Evolutionary conservation across 371 early-diverging fungal species (phyloP), one percentile per base, ranked within the genome.

Genomic region (Lichtheimia corymbifera): DNA sequence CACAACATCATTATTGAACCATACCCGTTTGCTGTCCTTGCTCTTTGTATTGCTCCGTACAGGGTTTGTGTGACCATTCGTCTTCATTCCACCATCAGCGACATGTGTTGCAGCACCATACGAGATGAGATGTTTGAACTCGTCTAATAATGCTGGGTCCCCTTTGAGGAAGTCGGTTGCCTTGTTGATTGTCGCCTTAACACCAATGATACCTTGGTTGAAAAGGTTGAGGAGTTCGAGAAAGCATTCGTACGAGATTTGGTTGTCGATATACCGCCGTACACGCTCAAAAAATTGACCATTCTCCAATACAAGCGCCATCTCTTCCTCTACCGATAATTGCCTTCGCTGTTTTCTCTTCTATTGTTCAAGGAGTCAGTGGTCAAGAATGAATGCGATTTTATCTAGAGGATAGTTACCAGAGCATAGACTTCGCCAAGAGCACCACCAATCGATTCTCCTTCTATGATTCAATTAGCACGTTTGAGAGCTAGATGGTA

Each of bases 211-310:
- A 67, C 95, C 93, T 68, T 99, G 97, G 68, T 92, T 96, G 76
- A 91, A 99, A 30, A 97, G 77, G 66, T 97, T 97, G n/a, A 99
- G 74, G 3, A 95, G 77, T 72, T 96, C 97, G 43, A 99, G 75
- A 74, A 99, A 99, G 64, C 96, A 95, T 62, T 87, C 83, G 73
- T 97, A 97, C 0, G 94, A 87, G 13, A 80, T 67, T 58, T 91
- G 90, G 75, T 93, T 90, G 5, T 86, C 86, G 57, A 97, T 83
- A 57, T 86, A 74, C 61, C 83, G 78, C 78, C 94, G 92, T 63
- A 93, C 89, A 4, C 85, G 78, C 52, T 95, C 97, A 77, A 97
- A 97, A 68, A 96, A 95, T 15, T n/a, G 28, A 44, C 14, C 20
- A 20, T n/a, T 49, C 35, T 58, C 59, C 51, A 22, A 50, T n/a